phyloP scores from a whole-genome alignment of 495 filamentous ascomycete species.

The Penicillium steckii region DNA sequence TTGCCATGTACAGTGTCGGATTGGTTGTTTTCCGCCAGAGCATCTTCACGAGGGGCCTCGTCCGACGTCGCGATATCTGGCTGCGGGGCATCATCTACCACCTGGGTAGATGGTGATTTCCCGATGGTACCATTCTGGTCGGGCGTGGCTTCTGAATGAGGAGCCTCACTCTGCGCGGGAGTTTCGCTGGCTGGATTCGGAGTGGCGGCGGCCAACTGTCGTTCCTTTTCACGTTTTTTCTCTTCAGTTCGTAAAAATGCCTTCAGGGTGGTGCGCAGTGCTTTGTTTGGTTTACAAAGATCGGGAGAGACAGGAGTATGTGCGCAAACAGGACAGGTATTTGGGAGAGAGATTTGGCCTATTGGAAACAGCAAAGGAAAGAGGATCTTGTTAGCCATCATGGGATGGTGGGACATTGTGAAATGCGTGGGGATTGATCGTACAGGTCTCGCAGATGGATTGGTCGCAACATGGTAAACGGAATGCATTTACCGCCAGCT shows the following conservation, averaged over 20 bases:
- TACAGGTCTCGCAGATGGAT: constrained; percentile 88
- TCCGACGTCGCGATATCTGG: neutral
- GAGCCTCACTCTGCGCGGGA: constrained; percentile 20
- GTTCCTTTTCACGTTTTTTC: constrained; percentile 73
- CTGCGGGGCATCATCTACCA: constrained; percentile 5
- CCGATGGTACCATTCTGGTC: neutral
- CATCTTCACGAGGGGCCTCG: neutral
- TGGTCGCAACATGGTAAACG: constrained; percentile 94
- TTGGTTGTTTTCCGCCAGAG: constrained; percentile 3
- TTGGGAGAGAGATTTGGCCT: constrained; percentile 76
- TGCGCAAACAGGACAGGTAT: constrained; percentile 88
- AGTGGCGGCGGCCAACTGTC: constrained; percentile 35
- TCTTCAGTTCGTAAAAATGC: constrained; percentile 85
- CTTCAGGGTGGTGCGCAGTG: constrained; percentile 81
- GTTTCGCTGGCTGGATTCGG: constrained; percentile 5
- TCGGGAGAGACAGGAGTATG: constrained; percentile 82
- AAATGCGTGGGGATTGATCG: constrained; percentile 31
- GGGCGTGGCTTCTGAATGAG: constrained; percentile 11
- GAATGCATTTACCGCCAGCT: constrained; percentile 87
- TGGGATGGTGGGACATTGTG: neutral
- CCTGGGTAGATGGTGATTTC: constrained; percentile 1
- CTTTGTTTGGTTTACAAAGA: constrained; percentile 86
- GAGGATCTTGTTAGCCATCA: constrained; percentile 21
- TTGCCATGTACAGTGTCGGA: neutral
- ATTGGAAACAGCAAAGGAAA: neutral